Base-by-base conservation (phyloP, 768 basidiomycete genomes). In the Suillus sp. region DNA sequence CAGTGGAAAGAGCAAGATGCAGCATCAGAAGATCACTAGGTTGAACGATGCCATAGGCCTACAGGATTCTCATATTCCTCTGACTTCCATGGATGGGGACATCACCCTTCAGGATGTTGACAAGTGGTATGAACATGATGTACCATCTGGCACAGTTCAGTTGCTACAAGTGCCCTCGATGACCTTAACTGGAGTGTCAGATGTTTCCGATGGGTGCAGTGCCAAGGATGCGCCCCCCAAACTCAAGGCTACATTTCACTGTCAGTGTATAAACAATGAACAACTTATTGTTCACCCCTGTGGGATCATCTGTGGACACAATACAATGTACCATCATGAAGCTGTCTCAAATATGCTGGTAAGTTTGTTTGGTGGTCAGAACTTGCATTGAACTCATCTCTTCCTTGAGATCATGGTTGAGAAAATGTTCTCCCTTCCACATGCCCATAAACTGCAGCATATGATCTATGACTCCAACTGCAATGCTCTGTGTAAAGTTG, bases 231-330 rank as follows among this genome's bases (percentile, higher is more conserved):
- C 4, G 4, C 43, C 0, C 1, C 4, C 37, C 3, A 69, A 60
- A 22, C 25, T 71, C 1, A 66, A 67, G 18, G 73, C 75, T 20
- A 67, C 62, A 0, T 78, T 78, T 67, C 68, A 72, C 0, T 62
- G 71, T 11, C 48, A 63, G n/a, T 62, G 73, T 0, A 78, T 77
- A 2, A 75, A 78, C 61, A 79, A 78, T 54, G 73, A 78, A 42
- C 64, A 78, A 60, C 66, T 77, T 2, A 68, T 67, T 66, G 75
- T 78, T 20, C 58, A 27, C 1, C 69, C 74, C 0, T 79, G 78
- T 69, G 77, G 78, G 1, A 66, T 78, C 10, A 75, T 77, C 35
- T 45, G 70, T 27, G 76, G 68, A 0, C 59, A 70, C n/a, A 75
- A 67, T 5, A 47, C 45, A 47, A 47, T 47, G 45, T 47, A 47